These are phyloP conservation scores for Clavariopsis aquatica DNA, from an alignment of 495 filamentous ascomycete genomes.

Conservation along the genomic window DNA sequence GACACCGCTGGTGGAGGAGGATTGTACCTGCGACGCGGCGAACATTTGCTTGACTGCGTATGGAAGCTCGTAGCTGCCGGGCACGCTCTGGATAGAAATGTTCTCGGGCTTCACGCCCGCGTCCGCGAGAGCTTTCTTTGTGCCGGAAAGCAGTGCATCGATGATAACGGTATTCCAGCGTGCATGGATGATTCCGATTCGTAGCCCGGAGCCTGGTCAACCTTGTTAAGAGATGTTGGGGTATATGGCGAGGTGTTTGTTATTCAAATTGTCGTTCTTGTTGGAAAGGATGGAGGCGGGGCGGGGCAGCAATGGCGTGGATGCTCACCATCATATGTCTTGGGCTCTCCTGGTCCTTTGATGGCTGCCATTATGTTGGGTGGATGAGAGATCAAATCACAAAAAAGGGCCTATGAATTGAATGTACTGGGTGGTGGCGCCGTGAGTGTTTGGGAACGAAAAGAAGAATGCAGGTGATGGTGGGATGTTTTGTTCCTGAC, in stretches of 20 bases:
- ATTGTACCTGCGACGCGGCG: constrained; percentile 82
- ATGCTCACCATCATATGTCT: constrained; percentile 34
- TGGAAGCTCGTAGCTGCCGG: constrained; percentile 91
- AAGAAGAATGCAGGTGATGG: constrained; percentile 2
- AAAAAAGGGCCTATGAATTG: too few species aligned
- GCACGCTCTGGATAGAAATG: constrained; percentile 85
- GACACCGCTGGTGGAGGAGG: constrained; percentile 54
- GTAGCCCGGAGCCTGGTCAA: constrained; percentile 69
- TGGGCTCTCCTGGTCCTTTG: constrained; percentile 36
- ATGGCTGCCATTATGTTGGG: constrained; percentile 26
- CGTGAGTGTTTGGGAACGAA: background rate
- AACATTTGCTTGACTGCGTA: constrained; percentile 86
- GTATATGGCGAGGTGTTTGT: background rate
- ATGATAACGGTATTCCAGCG: constrained; percentile 88
- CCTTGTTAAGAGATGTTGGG: constrained; percentile 3
- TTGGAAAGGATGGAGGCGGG: background rate
- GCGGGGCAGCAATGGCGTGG: constrained; percentile 2
- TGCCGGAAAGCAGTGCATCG: constrained; percentile 73
- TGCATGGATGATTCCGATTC: constrained; percentile 92
- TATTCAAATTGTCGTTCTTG: background rate
- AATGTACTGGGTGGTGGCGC: too few species aligned
- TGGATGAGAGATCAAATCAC: background rate
- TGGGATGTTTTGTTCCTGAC: constrained; percentile 9
- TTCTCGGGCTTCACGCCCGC: constrained; percentile 84
- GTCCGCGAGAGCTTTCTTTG: constrained; percentile 60